These are phyloP conservation scores for Speleostelium caveatum DNA, from an alignment of 78 protist species.

Conservation along the genomic window DNA sequence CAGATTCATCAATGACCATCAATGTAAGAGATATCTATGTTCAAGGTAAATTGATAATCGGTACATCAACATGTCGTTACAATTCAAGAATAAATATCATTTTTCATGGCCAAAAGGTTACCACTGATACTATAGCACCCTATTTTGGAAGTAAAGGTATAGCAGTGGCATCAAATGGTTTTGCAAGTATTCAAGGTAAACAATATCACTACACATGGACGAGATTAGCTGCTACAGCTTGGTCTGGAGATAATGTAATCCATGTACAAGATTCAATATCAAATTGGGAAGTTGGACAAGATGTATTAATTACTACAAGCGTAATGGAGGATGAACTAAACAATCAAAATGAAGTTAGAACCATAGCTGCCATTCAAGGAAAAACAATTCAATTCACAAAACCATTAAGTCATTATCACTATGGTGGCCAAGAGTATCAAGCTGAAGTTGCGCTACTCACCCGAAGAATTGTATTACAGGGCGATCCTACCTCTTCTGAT, in stretches of 20 bases:
- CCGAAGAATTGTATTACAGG: constrained; percentile 56
- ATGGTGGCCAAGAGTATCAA: constrained; percentile 85
- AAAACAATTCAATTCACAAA: constrained; percentile 18
- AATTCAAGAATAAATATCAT: constrained; percentile 28
- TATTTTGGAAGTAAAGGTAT: constrained; percentile 71
- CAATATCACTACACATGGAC: constrained; percentile 84
- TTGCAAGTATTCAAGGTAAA: constrained; percentile 51
- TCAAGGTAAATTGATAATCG: constrained; percentile 58
- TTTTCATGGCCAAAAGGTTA: constrained; percentile 58
- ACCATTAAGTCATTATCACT: constrained; percentile 70
- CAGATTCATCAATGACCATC: constrained; percentile 43
- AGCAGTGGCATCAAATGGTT: constrained; percentile 50
- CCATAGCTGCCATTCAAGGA: constrained; percentile 62
- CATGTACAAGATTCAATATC: constrained; percentile 70
- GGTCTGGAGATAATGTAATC: constrained; percentile 58
- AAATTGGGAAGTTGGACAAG: constrained; percentile 86
- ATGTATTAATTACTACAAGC: constrained; percentile 77
- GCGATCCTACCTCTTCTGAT: constrained; percentile 37
- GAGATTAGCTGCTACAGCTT: constrained; percentile 69
- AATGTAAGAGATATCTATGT: constrained; percentile 41
- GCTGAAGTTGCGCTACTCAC: constrained; percentile 86
- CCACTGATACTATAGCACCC: constrained; percentile 2
- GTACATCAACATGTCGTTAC: constrained; percentile 43
- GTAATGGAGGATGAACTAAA: constrained; percentile 7
- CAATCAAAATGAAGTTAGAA: constrained; percentile 82